A percentile compares a stretch with the other conserved stretches of the same genome.
These are phyloP conservation scores for Pholiota microspora DNA, from an alignment of 768 basidiomycete genomes.

Conservation along the genomic window DNA sequence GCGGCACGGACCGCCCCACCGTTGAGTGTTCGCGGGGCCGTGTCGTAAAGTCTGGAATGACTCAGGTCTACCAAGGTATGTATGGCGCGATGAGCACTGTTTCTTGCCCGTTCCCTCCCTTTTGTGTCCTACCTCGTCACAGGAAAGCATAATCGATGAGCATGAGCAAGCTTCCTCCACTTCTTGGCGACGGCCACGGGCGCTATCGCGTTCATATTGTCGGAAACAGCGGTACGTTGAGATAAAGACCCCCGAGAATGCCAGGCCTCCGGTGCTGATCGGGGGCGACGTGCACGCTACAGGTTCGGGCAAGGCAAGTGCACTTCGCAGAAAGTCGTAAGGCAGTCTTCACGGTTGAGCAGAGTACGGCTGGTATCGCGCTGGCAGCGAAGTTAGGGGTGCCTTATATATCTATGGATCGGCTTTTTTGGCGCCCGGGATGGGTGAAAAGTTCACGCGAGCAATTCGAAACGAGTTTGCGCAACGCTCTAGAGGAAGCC, in stretches of 20 bases:
- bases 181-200: conserved; percentile 19
- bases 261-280: too few species aligned
- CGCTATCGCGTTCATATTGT: conserved; percentile 20
- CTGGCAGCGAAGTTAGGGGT: conserved; percentile 43
- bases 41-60: background rate
- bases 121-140: background rate
- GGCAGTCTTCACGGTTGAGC: too few species aligned
- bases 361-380: conserved; percentile 48
- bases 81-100: background rate
- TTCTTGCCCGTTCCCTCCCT: too few species aligned
- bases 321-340: too few species aligned
- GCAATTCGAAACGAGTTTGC: conserved; percentile 30
- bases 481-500: conserved; percentile 22
- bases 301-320: conserved; percentile 17
- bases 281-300: background rate
- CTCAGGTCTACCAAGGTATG: background rate
- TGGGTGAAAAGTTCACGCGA: conserved; percentile 35
- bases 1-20: background rate
- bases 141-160: too few species aligned
- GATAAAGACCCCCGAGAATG: background rate
- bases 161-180: conserved; percentile 2
- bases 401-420: conserved; percentile 47
- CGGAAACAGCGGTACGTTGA: conserved; percentile 21
- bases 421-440: conserved; percentile 46
- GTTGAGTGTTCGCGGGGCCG: background rate